Conservation (phyloP, 23 red algal genomes). For the Gracilaria domingensis region DNA sequence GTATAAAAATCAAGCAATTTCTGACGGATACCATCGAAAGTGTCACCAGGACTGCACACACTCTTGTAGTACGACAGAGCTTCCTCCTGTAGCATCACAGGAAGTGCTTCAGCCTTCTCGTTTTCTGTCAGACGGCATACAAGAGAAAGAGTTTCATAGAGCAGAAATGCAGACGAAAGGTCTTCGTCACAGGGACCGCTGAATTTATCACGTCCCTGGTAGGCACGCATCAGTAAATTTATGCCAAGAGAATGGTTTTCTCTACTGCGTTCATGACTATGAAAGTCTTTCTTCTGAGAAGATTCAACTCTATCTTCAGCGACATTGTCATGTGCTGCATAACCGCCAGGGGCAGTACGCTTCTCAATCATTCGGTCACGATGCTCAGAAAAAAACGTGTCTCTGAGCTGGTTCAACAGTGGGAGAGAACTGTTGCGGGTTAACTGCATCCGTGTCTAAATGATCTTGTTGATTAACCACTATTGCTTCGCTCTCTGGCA, state of each 20-base stretch:
- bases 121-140: background rate
- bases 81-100: background rate
- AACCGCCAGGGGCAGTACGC: too few species aligned
- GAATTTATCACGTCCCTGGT: slow-evolving; percentile 7
- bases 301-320: background rate
- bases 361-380: background rate
- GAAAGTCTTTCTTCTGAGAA: background rate
- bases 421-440: too few species aligned
- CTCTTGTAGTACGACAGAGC: background rate
- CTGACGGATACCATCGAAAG: background rate
- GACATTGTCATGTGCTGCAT: too few species aligned
- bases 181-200: slow-evolving; percentile 28
- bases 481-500: background rate
- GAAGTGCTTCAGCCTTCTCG: slow-evolving; percentile 32
- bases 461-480: background rate
- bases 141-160: slow-evolving; percentile 13
- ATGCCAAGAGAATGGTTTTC: background rate
- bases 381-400: too few species aligned
- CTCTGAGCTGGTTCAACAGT: too few species aligned
- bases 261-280: background rate
- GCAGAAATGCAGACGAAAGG: slow-evolving; percentile 12
- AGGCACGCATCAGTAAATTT: slow-evolving; percentile 19
- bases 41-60: background rate
- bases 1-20: slow-evolving; percentile 19
- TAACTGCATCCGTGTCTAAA: background rate